A percentile compares a stretch with the other conserved stretches of the same genome.
Conservation (phyloP, 1,139 yeast species). For the Candida dubliniensis region DNA sequence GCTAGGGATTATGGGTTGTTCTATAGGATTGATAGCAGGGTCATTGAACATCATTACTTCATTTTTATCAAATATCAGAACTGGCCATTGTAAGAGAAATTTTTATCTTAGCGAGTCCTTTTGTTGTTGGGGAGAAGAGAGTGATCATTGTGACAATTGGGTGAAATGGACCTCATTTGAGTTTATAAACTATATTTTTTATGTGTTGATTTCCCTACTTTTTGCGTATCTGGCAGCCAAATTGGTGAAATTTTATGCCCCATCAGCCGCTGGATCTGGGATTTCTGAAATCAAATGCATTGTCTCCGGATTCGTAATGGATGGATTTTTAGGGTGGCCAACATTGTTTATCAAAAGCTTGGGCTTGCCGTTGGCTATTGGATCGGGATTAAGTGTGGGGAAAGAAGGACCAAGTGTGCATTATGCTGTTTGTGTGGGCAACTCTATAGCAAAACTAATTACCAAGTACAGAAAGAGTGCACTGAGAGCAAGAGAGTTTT, state of each 20-base stretch:
- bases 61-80: slow-evolving; percentile 75
- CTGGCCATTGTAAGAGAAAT: slow-evolving; percentile 72
- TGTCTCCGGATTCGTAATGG: slow-evolving; percentile 84
- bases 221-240: slow-evolving; percentile 68
- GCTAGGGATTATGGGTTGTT: slow-evolving; percentile 68
- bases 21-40: slow-evolving; percentile 83
- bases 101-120: slow-evolving; percentile 73
- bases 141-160: slow-evolving; percentile 56
- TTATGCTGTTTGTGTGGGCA: slow-evolving; percentile 81
- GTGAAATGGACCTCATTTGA: slow-evolving; percentile 48
- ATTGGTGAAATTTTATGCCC: slow-evolving; percentile 72
- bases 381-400: slow-evolving; percentile 78
- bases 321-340: slow-evolving; percentile 72
- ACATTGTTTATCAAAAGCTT: slow-evolving; percentile 76
- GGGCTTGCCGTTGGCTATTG: slow-evolving; percentile 83
- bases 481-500: slow-evolving; percentile 53
- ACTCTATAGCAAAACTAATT: slow-evolving; percentile 58
- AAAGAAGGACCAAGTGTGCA: slow-evolving; percentile 89
- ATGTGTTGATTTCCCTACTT: slow-evolving; percentile 55
- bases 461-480: slow-evolving; percentile 45
- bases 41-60: slow-evolving; percentile 78
- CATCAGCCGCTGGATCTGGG: slow-evolving; percentile 95
- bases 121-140: slow-evolving; percentile 74
- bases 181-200: slow-evolving; percentile 55
- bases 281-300: slow-evolving; percentile 96